Conservation (phyloP, 768 basidiomycete species). For the Xerocomus potaroensis region DNA sequence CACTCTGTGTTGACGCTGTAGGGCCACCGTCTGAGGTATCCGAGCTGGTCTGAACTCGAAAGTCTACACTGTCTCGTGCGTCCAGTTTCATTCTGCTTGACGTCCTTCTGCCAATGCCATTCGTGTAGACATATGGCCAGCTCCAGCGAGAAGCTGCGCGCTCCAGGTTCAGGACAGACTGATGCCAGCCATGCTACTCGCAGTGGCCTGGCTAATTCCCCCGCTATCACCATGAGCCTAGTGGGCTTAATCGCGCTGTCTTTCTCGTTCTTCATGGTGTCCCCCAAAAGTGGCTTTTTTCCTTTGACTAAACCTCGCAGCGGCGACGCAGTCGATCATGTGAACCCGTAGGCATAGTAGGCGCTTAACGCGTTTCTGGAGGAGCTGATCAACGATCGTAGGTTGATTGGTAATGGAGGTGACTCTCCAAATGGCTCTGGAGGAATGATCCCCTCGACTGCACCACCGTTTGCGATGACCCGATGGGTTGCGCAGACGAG, state of each 20-base stretch:
- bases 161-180: no score
- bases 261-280: constrained; percentile 11
- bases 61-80: no score
- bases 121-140: no score
- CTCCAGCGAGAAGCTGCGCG: no score
- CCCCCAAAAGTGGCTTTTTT: constrained; percentile 1
- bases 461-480: constrained; percentile 82
- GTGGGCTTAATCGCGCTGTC: constrained; percentile 16
- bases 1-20: no score
- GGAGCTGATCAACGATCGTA: constrained; percentile 11
- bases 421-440: constrained; percentile 66
- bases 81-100: no score
- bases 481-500: constrained; percentile 82
- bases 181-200: no score
- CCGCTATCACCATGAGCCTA: constrained; percentile 2
- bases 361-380: background rate
- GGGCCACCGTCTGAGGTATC: no score
- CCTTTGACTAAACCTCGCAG: constrained; percentile 30
- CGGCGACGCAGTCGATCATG: constrained; percentile 39
- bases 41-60: no score
- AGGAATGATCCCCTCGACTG: constrained; percentile 74
- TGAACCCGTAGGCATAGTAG: constrained; percentile 45
- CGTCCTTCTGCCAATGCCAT: no score
- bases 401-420: constrained; percentile 69
- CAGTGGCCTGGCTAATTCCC: no score